Conservation (phyloP, 1,139 yeast species). For the Yamadazyma blattariae region DNA sequence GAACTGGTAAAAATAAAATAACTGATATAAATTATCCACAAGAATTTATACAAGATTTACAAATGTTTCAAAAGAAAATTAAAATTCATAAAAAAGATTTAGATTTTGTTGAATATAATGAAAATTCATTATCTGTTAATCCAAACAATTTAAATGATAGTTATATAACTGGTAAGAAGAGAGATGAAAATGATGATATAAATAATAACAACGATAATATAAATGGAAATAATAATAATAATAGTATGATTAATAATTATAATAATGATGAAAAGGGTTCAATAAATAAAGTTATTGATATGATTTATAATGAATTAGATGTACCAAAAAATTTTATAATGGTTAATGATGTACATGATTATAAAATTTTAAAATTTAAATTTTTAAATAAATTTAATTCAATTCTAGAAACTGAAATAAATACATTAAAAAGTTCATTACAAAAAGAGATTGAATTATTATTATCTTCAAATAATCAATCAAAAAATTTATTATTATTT, state of each 20-base stretch:
- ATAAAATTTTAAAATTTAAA: constrained; percentile 24
- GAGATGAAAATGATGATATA: neutral
- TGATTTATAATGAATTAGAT: constrained; percentile 23
- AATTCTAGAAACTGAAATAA: constrained; percentile 32
- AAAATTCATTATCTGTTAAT: constrained; percentile 14
- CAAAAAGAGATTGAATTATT: constrained; percentile 31
- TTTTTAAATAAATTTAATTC: constrained; percentile 20
- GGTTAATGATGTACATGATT: constrained; percentile 27
- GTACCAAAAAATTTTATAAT: constrained; percentile 29
- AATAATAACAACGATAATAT: neutral
- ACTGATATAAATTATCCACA: constrained; percentile 27
- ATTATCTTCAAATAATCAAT: constrained; percentile 20
- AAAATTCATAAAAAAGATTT: constrained; percentile 38
- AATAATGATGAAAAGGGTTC: neutral
- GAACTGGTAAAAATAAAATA: constrained; percentile 21
- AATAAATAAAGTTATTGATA: constrained; percentile 10
- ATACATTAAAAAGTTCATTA: constrained; percentile 26
- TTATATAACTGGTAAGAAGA: neutral
- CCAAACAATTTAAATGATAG: constrained; percentile 7
- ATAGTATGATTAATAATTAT: neutral
- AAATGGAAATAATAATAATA: neutral
- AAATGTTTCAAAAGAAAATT: constrained; percentile 29
- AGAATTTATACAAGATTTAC: constrained; percentile 42
- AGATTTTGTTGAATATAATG: constrained; percentile 34
- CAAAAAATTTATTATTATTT: constrained; percentile 20